Base-by-base conservation (phyloP, 164 flowering plant genomes). In the Kingdonia uniflora region DNA sequence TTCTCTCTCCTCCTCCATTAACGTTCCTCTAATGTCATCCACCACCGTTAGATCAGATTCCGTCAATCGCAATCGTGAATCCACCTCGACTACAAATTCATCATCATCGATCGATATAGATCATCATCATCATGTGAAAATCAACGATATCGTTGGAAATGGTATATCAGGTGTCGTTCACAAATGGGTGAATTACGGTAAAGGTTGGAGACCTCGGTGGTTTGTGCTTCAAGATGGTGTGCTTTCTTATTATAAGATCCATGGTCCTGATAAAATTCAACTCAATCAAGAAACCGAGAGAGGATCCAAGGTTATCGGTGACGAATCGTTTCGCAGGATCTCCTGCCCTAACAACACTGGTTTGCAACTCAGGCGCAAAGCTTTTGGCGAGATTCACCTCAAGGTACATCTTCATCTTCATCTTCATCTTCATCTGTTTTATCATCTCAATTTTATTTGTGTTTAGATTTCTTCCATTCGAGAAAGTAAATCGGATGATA, bases 161-260 rank as follows among this genome's bases (percentile, higher is more conserved):
- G 94, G 95, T 5, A 74, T 89, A 47, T 73, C 78, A 1, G 99
- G 99, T 6, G 54, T 84, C 6, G 57, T 94, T 17, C 51, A 75
- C 64, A 94, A 94, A 69, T 94, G 99, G 99, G 99, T 94, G 68
- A 94, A 94, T 72, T 94, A 86, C 60, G 99, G 99, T 5, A 84
- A 73, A 50, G 95, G 99, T 2, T 94, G 99, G 99, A 58, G 97
- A 24, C 83, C 95, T 1, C 54, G 99, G 51, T 89, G 96, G 97
- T 94, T 94, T 52, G 77, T 76, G 0, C 58, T 79, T 26, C 81
- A 74, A 46, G 84, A 76, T 37, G 84, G 84, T 1, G 81, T 79
- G 24, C 51, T 79, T 33, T 74, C 79, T 14, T 79, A 79, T 49
- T 79, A 72, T 24, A 79, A 79, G 73, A 80, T 89, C 63, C 91